Evolutionary conservation across 2,329 filamentous ascomycete species (phyloP), one percentile per base, ranked within the genome.

Genomic region (Fusarium beomiforme): DNA sequence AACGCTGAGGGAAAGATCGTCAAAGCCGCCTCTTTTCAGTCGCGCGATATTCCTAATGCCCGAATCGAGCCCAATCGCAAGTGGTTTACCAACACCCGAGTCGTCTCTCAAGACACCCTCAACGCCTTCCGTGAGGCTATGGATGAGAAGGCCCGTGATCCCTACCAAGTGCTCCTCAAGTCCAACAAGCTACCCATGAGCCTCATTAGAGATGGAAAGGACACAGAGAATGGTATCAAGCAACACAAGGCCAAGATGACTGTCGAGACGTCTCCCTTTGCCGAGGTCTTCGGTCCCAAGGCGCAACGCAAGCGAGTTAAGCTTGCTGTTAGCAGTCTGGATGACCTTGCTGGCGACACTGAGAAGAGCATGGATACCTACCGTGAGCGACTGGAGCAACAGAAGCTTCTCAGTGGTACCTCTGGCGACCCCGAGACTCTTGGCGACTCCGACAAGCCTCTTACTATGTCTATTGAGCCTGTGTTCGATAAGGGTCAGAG

Each of bases 131-230:
- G 96, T 69, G 92, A 95, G 66, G 96, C 96, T 29, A 95, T 99
- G 83, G 93, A 93, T 43, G 94, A 97, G 81, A 93, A 95, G 81
- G 91, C 93, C 56, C 91, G 91, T 21, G 94, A 99, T 78, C 96
- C 96, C 0, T 98, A 97, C 81, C 92, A 93, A 67, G 96, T 97
- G 67, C 89, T 98, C n/a, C 86, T 99, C 71, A 98, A 98, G 85
- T 92, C 93, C 74, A 98, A 98, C 83, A 98, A 98, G 85, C 87
- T 99, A 51, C 96, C 96, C 42, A 95, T 99, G 94, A 95, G 91
- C 74, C 84, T 99, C 80, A 97, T 99, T 78, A 88, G 90, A 68
- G 95, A 98, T 59, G 90, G 81, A 62, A 79, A 91, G 87, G 90
- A 82, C 62, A 80, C 77, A 49, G 88, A 91, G 75, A 95, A 97